These are phyloP conservation scores for Penicillium paxilli DNA, from an alignment of 495 filamentous ascomycete genomes.

Conservation along the genomic window DNA sequence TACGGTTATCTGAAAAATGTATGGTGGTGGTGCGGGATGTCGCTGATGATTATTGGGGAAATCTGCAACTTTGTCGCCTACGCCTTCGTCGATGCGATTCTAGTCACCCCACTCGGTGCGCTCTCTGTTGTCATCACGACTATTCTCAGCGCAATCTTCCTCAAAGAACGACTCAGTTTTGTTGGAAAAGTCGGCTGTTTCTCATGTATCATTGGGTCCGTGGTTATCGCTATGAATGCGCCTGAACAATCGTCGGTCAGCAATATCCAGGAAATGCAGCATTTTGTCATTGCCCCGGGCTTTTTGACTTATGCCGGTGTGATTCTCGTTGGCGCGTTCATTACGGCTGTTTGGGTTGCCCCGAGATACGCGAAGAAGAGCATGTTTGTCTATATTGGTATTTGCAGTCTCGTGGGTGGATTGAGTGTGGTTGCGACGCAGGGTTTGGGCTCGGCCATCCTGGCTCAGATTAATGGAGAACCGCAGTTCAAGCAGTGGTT, in stretches of 20 bases:
- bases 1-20: slow-evolving; percentile 97
- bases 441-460: slow-evolving; percentile 87
- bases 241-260: slow-evolving; percentile 80
- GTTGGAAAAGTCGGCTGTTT: slow-evolving; percentile 96
- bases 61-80: slow-evolving; percentile 98
- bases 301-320: slow-evolving; percentile 86
- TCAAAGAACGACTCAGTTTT: slow-evolving; percentile 93
- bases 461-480: slow-evolving; percentile 78
- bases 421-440: slow-evolving; percentile 95
- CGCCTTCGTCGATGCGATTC: slow-evolving; percentile 93
- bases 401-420: slow-evolving; percentile 93
- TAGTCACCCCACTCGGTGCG: slow-evolving; percentile 94
- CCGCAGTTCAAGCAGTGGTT: slow-evolving; percentile 98
- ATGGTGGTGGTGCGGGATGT: slow-evolving; percentile 97
- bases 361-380: slow-evolving; percentile 93
- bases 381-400: slow-evolving; percentile 95
- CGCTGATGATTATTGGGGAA: slow-evolving; percentile 94
- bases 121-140: slow-evolving; percentile 93
- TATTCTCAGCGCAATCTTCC: slow-evolving; percentile 89
- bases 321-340: slow-evolving; percentile 68
- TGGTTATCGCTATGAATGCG: slow-evolving; percentile 93
- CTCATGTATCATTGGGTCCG: slow-evolving; percentile 87
- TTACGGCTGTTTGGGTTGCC: slow-evolving; percentile 79
- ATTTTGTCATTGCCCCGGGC: slow-evolving; percentile 82
- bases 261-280: slow-evolving; percentile 90